Evolutionary conservation across 257 asterid species (phyloP).

Genomic region (Lavandula angustifolia): DNA sequence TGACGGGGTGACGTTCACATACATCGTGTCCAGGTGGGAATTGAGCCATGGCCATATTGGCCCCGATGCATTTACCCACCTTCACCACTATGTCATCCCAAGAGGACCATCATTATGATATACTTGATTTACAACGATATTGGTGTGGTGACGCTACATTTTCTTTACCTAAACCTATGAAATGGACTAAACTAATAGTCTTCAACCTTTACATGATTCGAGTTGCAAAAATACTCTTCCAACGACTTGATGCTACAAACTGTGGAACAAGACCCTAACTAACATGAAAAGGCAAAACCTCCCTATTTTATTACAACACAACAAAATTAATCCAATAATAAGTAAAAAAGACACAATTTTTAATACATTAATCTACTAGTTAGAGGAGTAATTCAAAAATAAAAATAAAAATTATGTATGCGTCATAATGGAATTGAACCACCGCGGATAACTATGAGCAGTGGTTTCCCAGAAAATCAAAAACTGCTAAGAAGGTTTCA

Average conservation of each 20-base stretch:
- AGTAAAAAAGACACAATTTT: too few species aligned
- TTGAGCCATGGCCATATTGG: too few species aligned
- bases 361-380: too few species aligned
- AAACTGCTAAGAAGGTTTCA: slow-evolving; percentile 15
- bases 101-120: too few species aligned
- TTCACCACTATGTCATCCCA: too few species aligned
- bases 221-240: background rate
- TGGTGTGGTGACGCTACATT: too few species aligned
- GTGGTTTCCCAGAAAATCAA: background rate
- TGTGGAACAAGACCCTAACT: background rate
- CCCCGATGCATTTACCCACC: too few species aligned
- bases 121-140: too few species aligned
- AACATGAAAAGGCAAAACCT: background rate
- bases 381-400: background rate
- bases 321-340: background rate
- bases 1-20: too few species aligned
- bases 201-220: background rate
- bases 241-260: background rate
- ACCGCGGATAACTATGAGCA: slow-evolving; percentile 19
- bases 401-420: background rate
- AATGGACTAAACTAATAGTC: background rate
- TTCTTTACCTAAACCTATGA: too few species aligned
- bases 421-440: slow-evolving; percentile 11
- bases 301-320: background rate
- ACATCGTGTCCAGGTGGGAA: too few species aligned